Evolutionary conservation across 768 basidiomycete genomes (phyloP).

Genomic region (Leccinum disarticulatum): DNA sequence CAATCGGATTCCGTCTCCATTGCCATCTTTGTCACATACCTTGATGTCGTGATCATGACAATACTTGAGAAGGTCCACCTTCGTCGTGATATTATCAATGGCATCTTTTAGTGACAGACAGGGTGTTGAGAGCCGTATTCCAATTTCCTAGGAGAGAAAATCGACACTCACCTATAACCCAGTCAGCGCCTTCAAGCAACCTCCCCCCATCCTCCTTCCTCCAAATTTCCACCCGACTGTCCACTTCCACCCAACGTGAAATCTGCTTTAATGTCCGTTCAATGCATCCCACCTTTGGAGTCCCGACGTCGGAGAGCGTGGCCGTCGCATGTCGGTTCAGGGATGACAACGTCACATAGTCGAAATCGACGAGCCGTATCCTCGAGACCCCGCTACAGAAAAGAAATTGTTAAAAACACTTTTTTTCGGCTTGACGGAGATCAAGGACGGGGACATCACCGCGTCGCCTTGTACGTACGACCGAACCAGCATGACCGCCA

Average conservation of each 20-base stretch:
- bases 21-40: constrained; percentile 37
- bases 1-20: background rate
- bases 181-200: constrained; percentile 82
- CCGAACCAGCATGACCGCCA: constrained; percentile 87
- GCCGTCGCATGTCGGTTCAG: constrained; percentile 95
- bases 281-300: constrained; percentile 83
- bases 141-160: background rate
- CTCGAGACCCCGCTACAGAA: constrained; percentile 65
- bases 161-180: constrained; percentile 78
- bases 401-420: background rate
- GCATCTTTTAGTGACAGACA: constrained; percentile 57
- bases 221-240: constrained; percentile 84
- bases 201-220: constrained; percentile 72
- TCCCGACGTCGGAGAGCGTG: constrained; percentile 85
- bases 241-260: constrained; percentile 85
- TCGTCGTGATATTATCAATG: constrained; percentile 96
- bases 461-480: constrained; percentile 56
- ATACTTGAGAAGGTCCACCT: constrained; percentile 90
- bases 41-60: constrained; percentile 81
- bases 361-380: constrained; percentile 88
- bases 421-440: background rate
- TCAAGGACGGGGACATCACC: background rate
- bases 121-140: constrained; percentile 5
- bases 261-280: constrained; percentile 67
- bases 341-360: constrained; percentile 93